phyloP scores from a whole-genome alignment of 306 rosid genomes.

The Herpetospermum pedunculosum region DNA sequence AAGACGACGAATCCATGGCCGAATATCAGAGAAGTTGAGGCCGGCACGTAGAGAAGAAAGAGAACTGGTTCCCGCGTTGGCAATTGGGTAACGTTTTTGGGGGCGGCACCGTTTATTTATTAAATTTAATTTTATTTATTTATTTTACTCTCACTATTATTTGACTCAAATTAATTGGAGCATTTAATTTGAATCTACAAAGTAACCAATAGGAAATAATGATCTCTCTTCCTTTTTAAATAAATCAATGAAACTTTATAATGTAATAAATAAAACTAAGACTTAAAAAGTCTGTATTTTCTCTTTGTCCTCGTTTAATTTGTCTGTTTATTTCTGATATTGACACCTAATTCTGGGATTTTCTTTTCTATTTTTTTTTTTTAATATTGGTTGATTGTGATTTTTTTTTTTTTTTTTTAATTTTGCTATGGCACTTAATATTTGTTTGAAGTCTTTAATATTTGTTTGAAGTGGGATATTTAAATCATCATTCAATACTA shows the following conservation, averaged over 20 bases:
- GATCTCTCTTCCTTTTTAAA: neutral
- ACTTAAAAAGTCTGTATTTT: neutral
- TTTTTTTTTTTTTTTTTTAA: too few species aligned
- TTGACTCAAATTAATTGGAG: neutral
- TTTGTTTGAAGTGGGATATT: too few species aligned
- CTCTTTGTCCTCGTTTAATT: neutral
- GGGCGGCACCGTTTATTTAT: conserved; percentile 13
- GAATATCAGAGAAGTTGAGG: conserved; percentile 17
- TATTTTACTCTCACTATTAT: neutral
- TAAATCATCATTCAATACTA: too few species aligned
- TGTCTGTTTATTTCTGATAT: neutral
- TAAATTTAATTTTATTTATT: neutral
- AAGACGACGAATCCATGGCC: neutral
- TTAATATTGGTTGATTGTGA: neutral
- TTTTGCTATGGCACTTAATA: too few species aligned
- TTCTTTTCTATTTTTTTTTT: neutral
- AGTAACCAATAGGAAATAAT: neutral
- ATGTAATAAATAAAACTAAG: neutral
- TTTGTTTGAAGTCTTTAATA: too few species aligned
- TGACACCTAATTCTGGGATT: neutral
- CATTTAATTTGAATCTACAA: neutral
- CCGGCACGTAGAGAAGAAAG: conserved; percentile 34
- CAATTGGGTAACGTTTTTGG: conserved; percentile 17
- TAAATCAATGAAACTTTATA: neutral
- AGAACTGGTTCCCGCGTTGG: conserved; percentile 38